Percentiles rank a stretch among this genome's conserved stretches.
Conservation (phyloP, 331 rosid genomes). For the Malus hybrid region DNA sequence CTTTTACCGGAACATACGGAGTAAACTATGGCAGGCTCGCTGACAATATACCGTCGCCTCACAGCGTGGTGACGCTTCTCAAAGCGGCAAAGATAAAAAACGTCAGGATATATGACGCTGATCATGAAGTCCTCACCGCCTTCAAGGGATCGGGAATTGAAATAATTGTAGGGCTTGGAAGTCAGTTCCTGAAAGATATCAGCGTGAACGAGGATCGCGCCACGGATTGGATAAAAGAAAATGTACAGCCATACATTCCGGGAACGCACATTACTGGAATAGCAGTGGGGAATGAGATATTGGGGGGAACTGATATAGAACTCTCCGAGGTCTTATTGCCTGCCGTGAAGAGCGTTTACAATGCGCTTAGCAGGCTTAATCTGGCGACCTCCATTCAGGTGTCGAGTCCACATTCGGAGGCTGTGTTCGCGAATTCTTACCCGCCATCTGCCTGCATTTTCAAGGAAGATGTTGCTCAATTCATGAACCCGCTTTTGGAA, state of each 20-base stretch:
- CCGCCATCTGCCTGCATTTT: constrained; percentile 87
- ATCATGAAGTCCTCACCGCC: constrained; percentile 57
- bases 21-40: constrained; percentile 74
- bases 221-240: constrained; percentile 75
- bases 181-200: constrained; percentile 48
- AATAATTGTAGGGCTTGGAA: constrained; percentile 49
- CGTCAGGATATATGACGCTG: constrained; percentile 61
- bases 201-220: constrained; percentile 71
- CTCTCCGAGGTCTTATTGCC: constrained; percentile 71
- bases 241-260: constrained; percentile 66
- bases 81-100: constrained; percentile 77
- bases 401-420: constrained; percentile 91
- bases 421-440: constrained; percentile 68
- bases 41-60: constrained; percentile 66
- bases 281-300: constrained; percentile 75
- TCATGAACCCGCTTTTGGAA: constrained; percentile 68
- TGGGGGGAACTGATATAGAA: constrained; percentile 43
- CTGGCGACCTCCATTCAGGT: constrained; percentile 50
- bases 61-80: constrained; percentile 67
- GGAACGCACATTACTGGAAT: constrained; percentile 69
- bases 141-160: constrained; percentile 77
- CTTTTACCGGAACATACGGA: constrained; percentile 70
- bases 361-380: constrained; percentile 42
- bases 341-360: constrained; percentile 62
- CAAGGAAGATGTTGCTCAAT: constrained; percentile 46